Conservation (phyloP, 805 yeast species). For the Metschnikowia koreensis region DNA sequence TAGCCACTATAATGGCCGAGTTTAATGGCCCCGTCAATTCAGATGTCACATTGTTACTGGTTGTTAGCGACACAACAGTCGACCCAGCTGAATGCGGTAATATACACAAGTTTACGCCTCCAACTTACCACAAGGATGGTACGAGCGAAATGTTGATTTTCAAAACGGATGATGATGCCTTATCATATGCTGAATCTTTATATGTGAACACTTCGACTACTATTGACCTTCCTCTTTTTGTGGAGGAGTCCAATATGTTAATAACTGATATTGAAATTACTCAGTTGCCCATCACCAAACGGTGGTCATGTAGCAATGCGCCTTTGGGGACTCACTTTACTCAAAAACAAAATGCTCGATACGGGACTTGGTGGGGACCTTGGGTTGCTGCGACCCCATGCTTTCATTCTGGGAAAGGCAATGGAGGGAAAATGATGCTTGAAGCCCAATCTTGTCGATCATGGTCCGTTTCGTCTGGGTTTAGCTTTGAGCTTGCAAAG, state of each 20-base stretch:
- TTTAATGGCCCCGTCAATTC: no score
- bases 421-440: neutral
- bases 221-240: neutral
- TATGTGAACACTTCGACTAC: neutral
- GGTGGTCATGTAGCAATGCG: neutral
- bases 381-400: neutral
- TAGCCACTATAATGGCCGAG: neutral
- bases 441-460: neutral
- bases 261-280: neutral
- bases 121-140: neutral
- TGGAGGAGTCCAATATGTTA: neutral
- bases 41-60: neutral
- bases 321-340: neutral
- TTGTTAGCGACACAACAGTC: neutral
- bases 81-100: neutral
- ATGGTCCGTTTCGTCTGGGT: neutral
- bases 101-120: neutral
- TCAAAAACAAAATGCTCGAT: neutral
- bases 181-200: neutral
- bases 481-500: neutral
- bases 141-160: neutral
- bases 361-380: neutral
- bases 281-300: neutral
- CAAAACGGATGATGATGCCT: neutral
- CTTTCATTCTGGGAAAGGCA: neutral